Evolutionary conservation across 495 filamentous ascomycete genomes (phyloP).

Genomic region (Aspergillus hancockii): DNA sequence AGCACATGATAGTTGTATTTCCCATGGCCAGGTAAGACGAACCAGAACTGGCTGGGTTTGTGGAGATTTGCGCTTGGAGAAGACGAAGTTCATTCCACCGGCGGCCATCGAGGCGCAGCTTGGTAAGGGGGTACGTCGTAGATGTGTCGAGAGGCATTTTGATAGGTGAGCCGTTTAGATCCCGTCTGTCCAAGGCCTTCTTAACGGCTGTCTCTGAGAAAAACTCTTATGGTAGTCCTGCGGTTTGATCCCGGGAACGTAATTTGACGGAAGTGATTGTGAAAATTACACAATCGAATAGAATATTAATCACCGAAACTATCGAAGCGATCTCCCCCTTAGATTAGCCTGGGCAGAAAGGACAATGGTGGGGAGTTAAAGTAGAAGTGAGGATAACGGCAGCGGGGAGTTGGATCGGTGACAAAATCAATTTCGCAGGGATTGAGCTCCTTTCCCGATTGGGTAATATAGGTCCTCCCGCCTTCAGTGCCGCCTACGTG

Average conservation of each 20-base stretch:
- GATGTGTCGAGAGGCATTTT: constrained; percentile 90
- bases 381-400: constrained; percentile 2
- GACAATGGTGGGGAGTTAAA: neutral
- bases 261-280: neutral
- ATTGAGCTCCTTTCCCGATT: constrained; percentile 21
- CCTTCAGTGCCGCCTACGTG: constrained; percentile 16
- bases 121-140: constrained; percentile 75
- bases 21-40: constrained; percentile 92
- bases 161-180: neutral
- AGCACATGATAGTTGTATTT: constrained; percentile 95
- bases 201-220: neutral
- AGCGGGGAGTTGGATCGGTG: constrained; percentile 13
- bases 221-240: constrained; percentile 6
- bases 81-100: constrained; percentile 98
- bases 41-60: constrained; percentile 87
- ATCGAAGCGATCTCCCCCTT: neutral
- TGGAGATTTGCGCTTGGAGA: constrained; percentile 84
- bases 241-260: neutral
- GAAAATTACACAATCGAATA: neutral
- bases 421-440: constrained; percentile 20
- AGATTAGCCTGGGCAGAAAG: neutral
- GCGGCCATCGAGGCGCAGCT: constrained; percentile 88
- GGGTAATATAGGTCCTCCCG: constrained; percentile 11
- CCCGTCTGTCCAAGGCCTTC: neutral
- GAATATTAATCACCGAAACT: neutral